Evolutionary conservation across 768 basidiomycete genomes (phyloP).

Genomic region (Artomyces pyxidatus): DNA sequence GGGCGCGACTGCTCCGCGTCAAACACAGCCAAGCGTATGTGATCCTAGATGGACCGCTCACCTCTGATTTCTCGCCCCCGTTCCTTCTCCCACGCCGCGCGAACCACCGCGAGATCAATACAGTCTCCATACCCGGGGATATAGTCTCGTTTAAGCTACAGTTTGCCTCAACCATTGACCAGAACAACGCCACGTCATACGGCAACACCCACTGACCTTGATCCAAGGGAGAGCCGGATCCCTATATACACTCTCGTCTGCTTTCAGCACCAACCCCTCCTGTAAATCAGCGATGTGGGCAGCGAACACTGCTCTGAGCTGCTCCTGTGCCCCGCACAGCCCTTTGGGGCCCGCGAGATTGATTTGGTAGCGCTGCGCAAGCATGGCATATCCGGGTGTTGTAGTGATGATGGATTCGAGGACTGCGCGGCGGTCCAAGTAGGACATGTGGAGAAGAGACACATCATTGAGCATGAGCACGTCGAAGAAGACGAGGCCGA

Average conservation of each 20-base stretch:
- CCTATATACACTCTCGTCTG: slow-evolving; percentile 59
- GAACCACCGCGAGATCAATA: slow-evolving; percentile 71
- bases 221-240: slow-evolving; percentile 67
- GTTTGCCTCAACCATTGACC: background rate
- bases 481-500: slow-evolving; percentile 86
- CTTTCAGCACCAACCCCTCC: slow-evolving; percentile 77
- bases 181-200: no score
- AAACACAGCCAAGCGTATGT: no score
- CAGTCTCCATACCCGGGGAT: slow-evolving; percentile 79
- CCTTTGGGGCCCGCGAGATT: slow-evolving; percentile 26
- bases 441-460: slow-evolving; percentile 48
- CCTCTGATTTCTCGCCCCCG: slow-evolving; percentile 73
- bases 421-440: slow-evolving; percentile 47
- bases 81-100: slow-evolving; percentile 71
- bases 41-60: no score
- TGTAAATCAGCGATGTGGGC: slow-evolving; percentile 41
- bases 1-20: slow-evolving; percentile 46
- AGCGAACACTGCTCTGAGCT: slow-evolving; percentile 41
- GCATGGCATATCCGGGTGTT: slow-evolving; percentile 53
- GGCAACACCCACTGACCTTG: no score
- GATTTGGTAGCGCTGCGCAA: slow-evolving; percentile 50
- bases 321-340: slow-evolving; percentile 13
- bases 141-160: slow-evolving; percentile 74
- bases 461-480: slow-evolving; percentile 59
- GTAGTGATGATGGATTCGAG: slow-evolving; percentile 50